Evolutionary conservation across 2,329 filamentous ascomycete species (phyloP), one percentile per base, ranked within the genome.

Genomic region (Cryphonectria radicalis): DNA sequence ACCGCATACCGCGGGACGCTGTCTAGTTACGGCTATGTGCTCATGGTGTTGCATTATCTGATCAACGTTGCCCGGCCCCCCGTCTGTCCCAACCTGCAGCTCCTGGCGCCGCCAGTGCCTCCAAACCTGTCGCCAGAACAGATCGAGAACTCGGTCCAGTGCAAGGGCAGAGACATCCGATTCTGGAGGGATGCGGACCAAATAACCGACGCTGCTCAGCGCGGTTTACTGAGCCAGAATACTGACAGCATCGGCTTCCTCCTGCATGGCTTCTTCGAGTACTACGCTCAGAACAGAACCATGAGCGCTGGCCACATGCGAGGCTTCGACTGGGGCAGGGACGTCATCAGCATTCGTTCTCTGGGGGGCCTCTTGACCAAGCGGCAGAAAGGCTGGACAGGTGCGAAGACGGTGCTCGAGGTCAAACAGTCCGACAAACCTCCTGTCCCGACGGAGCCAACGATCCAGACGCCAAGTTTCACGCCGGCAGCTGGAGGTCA

Each of bases 31-130:
- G 94, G 95, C 66, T 98, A 95, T 80, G 93, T 96, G 6, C 83
- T 97, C 55, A 97, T 98, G 94, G 90, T 97, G 5, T 84, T 97
- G 22, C 95, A 98, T 80, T 97, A 95, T 77, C 87, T 97, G 40
- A 90, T 96, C 77, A 97, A 97, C 76, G 81, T 97, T 67, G 92
- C 88, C 0, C 85, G 89, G 64, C 94, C 95, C 0, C 93, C 94
- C 68, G 92, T 98, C 25, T 90, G 93, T 71, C 93, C 93, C 0
- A 97, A 98, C 77, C 85, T 98, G 2, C 94, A 97, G 78, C 81
- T 85, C 69, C 83, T 86, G 75, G 86, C 81, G 50, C 84, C 82
- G 13, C 82, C 80, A 11, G 82, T 82, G 14, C 81, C 79, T 55
- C 79, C 79, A 1, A 74, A 82, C 70, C 79, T 84, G 53, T 80